Evolutionary conservation across 2,329 filamentous ascomycete genomes (phyloP), one percentile per base, ranked within the genome.

Genomic region (Aspergillus sp.): DNA sequence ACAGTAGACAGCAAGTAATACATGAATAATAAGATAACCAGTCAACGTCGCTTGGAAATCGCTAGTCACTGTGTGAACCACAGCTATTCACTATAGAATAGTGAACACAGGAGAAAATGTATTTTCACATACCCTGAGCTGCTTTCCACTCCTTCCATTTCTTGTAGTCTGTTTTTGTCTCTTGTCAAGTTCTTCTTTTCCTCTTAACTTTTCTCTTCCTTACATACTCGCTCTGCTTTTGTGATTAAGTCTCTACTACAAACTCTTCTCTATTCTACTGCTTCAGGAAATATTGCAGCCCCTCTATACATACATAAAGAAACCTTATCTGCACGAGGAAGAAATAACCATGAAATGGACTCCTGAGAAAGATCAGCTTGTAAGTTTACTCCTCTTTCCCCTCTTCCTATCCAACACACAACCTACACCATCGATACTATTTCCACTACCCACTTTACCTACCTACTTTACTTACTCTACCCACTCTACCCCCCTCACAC

Each of bases 291-390:
- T 13, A 15, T 6, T 4, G 5, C 12, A 36, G 32, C 12, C 15
- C 1, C 32, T 36, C 32, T 5, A 13, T 36, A 36, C 15, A 49
- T 15, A 3, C 12, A 52, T 15, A 21, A 21, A 23, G n/a, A 19
- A 23, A 19, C 3, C 25, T 15, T 47, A 32, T 32, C 17, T 3
- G 8, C 28, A 30, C 28, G 28, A 30, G 28, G 9, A 36, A n/a
- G n/a, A 12, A 25, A 5, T 3, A 15, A 53, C 21, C 45, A 78
- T 78, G 75, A 74, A 74, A 17, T 78, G 76, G 76, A 74, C 70
- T 21, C 62, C 74, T 0, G 73, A 76, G 12, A 72, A 69, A 13
- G 75, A 78, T 45, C 74, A 77, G 56, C 67, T 75, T 9, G 76
- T 76, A 67, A 55, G 68, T 53, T 19, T 28, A 28, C 25, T 28